Percentiles rank a stretch among this genome's conserved stretches.
These are phyloP conservation scores for Suhomyces anneliseae DNA, from an alignment of 1,139 yeast species.

Conservation along the genomic window DNA sequence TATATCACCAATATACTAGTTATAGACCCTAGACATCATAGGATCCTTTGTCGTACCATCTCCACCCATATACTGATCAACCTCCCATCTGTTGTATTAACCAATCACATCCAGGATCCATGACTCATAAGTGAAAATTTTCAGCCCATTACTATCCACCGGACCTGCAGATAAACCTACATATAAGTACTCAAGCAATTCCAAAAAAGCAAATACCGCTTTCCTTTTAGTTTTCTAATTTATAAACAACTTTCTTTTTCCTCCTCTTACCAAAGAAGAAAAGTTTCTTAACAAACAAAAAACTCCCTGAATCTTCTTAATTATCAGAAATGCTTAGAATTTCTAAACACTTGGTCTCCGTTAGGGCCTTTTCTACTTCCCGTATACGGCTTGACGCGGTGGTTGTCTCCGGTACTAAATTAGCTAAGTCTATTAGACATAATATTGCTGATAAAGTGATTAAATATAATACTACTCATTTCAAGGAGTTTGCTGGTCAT, in stretches of 20 bases:
- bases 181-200: background rate
- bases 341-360: slow-evolving; percentile 2
- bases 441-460: slow-evolving; percentile 45
- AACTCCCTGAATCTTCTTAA: no score
- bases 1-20: background rate
- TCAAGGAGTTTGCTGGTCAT: slow-evolving; percentile 15
- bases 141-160: background rate
- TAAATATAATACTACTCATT: slow-evolving; percentile 35
- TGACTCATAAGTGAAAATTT: background rate
- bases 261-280: no score
- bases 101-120: background rate
- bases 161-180: slow-evolving; percentile 4
- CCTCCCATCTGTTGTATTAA: background rate
- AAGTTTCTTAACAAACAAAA: no score
- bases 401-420: slow-evolving; percentile 45
- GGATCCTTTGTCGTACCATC: background rate
- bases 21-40: background rate
- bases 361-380: slow-evolving; percentile 12
- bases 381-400: slow-evolving; percentile 30
- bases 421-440: slow-evolving; percentile 40
- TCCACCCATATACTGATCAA: background rate
- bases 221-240: no score
- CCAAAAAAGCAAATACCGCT: background rate
- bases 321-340: slow-evolving; percentile 1
- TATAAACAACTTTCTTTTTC: background rate